phyloP scores from a whole-genome alignment of 2,329 filamentous ascomycete species.

The Proliferodiscus dingleyae region DNA sequence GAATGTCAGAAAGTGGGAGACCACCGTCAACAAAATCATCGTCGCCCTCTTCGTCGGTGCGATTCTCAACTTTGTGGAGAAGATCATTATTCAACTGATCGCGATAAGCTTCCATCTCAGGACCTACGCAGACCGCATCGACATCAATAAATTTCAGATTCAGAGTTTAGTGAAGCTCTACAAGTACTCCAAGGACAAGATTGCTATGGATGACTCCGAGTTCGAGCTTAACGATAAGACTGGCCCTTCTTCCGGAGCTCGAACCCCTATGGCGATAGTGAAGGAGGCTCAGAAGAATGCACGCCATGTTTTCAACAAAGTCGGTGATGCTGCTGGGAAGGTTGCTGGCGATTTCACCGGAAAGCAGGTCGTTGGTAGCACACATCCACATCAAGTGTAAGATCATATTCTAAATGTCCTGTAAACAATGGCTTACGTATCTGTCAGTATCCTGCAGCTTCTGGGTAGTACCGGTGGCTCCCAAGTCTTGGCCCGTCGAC shows the following conservation, averaged over 20 bases:
- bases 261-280: conserved; percentile 68
- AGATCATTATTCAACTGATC: conserved; percentile 91
- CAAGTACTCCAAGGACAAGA: conserved; percentile 57
- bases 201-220: conserved; percentile 69
- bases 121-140: conserved; percentile 86
- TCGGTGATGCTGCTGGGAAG: conserved; percentile 78
- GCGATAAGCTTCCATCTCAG: conserved; percentile 88
- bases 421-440: conserved; percentile 12
- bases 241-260: conserved; percentile 41
- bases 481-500: conserved; percentile 78
- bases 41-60: conserved; percentile 77
- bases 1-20: conserved; percentile 62
- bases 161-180: conserved; percentile 61
- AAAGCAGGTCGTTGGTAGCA: conserved; percentile 59
- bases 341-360: conserved; percentile 92
- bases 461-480: conserved; percentile 67
- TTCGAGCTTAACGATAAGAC: conserved; percentile 44
- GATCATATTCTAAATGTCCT: not conserved
- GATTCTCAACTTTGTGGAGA: conserved; percentile 79
- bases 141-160: conserved; percentile 88
- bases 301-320: conserved; percentile 68
- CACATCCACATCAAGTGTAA: conserved; percentile 73
- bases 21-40: conserved; percentile 77
- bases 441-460: conserved; percentile 61
- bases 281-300: conserved; percentile 68